Evolutionary conservation across 1,139 yeast genomes (phyloP), one percentile per base, ranked within the genome.

Genomic region (Yamadazyma mexicana): DNA sequence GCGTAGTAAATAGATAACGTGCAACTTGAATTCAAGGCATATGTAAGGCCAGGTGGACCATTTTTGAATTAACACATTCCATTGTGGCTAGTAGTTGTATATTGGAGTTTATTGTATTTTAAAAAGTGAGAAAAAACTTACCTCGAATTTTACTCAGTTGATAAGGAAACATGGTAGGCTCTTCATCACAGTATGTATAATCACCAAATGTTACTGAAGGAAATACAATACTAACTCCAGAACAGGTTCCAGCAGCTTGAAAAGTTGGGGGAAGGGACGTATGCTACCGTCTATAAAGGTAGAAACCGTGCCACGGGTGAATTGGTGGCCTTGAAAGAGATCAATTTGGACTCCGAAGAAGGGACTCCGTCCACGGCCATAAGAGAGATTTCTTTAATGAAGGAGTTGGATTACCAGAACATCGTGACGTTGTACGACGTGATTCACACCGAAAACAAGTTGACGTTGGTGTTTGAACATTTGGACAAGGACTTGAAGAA

Each of bases 321-420:
- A 24, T 75, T 88, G 38, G 98, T 92, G 17, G 98, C 98, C 1
- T 70, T 92, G 53, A 92, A 92, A 60, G 98, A 92, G 62, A 94
- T 92, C 62, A 88, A 84, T 52, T 73, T 92, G 48, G 99, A 92
- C 59, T 84, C 95, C 16, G 98, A 91, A 57, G 99, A 92, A 63
- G 98, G 98, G 10, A 92, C 98, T 0, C 98, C 98, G 2, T 89
- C 97, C 1, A 92, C 98, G 0, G 98, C 98, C 7, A 92, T 92
- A 49, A 76, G 98, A 52, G 98, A 92, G 63, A 92, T 92, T 45
- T 92, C 98, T 7, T 70, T 92, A 46, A 88, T 92, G 97, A 92
- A 92, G 62, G 98, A 92, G 61, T 75, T 92, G 51, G 91, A 88
- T 59, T 95, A 91, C 61, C 96, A 89, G 49, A 92, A 92, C 61